Evolutionary conservation across 768 basidiomycete species (phyloP), one percentile per base, ranked within the genome.

Genomic region (Lactarius trivialis): DNA sequence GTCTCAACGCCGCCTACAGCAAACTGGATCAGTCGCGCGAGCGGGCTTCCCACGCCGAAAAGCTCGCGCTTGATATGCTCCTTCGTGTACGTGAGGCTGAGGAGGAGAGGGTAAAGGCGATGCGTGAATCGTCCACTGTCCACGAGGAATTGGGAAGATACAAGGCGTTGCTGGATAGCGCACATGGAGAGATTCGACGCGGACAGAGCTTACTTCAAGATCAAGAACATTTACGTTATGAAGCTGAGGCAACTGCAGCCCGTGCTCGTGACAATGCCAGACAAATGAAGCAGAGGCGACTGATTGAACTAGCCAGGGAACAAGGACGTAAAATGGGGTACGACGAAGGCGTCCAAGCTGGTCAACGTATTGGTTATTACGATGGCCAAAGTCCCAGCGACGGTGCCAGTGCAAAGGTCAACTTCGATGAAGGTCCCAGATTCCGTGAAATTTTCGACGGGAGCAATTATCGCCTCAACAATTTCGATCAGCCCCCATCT

Each of bases 211-310:
- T 79, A 41, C 73, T 81, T 36, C 74, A 76, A 69, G 74, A 76
- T 54, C 71, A 78, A 32, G 76, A 78, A 51, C 69, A 72, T 4
- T 73, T 78, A 67, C 74, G 78, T 26, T 73, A 77, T 56, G 76
- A 75, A 60, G 80, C 80, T 4, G 81, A 81, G 60, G 75, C 77
- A 0, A 72, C 75, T 8, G 80, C 81, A 1, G 74, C 81, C 2
- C 70, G 71, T 26, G 79, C 79, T 4, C 73, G 80, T 52, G 73
- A 77, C n/a, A 76, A 71, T 43, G 79, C 79, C 6, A 73, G 81
- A 33, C 71, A 73, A 60, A 64, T 79, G 30, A 76, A 75, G 60
- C 77, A 80, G 61, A 75, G 76, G 66, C 76, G 76, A 41, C 63
- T 77, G 14, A 67, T 77, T 37, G 74, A 75, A 60, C 64, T 70